A percentile compares a stretch with the other conserved stretches of the same genome.
These are phyloP conservation scores for Solanum paucissectum DNA, from an alignment of 257 asterid species.

Conservation along the genomic window DNA sequence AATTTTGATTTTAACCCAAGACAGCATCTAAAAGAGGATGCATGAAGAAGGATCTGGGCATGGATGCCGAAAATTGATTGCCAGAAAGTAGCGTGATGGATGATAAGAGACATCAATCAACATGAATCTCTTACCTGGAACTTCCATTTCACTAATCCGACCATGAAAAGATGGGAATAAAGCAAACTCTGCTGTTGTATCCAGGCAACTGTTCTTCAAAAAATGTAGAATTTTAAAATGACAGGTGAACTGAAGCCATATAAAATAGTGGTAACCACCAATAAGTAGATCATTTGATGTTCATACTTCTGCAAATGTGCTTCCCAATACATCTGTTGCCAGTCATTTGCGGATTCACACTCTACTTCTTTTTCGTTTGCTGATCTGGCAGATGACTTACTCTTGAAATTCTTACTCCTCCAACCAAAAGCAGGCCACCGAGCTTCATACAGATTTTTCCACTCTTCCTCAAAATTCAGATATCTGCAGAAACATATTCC, in stretches of 20 bases:
- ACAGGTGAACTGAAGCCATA: not conserved
- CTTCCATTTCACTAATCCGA: constrained; percentile 49
- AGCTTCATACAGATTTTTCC: constrained; percentile 41
- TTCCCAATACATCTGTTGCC: constrained; percentile 86
- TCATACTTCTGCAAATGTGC: constrained; percentile 72
- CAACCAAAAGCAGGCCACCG: constrained; percentile 54
- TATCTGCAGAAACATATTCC: constrained; percentile 19
- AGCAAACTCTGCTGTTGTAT: constrained; percentile 76
- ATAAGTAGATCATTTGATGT: not conserved
- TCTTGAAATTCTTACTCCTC: constrained; percentile 14
- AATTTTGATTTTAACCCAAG: not conserved
- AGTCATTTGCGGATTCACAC: constrained; percentile 31
- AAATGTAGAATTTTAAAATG: constrained; percentile 7
- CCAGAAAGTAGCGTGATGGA: not conserved
- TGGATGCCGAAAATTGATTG: not conserved
- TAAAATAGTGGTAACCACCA: not conserved
- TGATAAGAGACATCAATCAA: not conserved
- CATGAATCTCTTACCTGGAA: constrained; percentile 42
- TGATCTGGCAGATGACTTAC: constrained; percentile 19
- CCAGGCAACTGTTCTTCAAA: constrained; percentile 57
- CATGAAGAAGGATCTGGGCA: not conserved
- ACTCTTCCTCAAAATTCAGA: constrained; percentile 43
- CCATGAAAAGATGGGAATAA: constrained; percentile 57
- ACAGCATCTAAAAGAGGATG: not conserved
- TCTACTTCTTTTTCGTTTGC: constrained; percentile 20